phyloP scores from a whole-genome alignment of 2,329 filamentous ascomycete genomes.

The Penicillium sp. region DNA sequence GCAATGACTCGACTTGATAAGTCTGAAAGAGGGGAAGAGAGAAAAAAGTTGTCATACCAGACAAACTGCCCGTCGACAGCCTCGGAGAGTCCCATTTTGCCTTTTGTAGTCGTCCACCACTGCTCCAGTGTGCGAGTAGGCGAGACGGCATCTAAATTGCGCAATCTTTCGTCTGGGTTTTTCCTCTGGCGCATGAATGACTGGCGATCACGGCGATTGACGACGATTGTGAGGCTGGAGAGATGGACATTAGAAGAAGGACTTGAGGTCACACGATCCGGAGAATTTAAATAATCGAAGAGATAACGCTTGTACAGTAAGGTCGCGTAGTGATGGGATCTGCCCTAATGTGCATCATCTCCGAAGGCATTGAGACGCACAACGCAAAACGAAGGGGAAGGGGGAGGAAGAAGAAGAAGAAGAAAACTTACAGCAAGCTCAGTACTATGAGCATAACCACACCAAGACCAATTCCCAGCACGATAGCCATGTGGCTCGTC shows the following conservation, averaged over 20 bases:
- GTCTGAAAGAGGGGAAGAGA: slow-evolving; percentile 1
- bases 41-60: slow-evolving; percentile 32
- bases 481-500: slow-evolving; percentile 37
- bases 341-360: neutral
- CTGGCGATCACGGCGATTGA: slow-evolving; percentile 37
- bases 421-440: slow-evolving; percentile 35
- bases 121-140: slow-evolving; percentile 42
- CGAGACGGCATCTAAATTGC: slow-evolving; percentile 41
- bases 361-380: neutral
- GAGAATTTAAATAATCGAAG: slow-evolving; percentile 3
- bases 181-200: slow-evolving; percentile 26
- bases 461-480: slow-evolving; percentile 37
- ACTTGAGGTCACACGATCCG: slow-evolving; percentile 7
- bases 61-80: slow-evolving; percentile 40
- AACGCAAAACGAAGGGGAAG: neutral
- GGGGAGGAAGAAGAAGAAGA: neutral
- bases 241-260: slow-evolving; percentile 3
- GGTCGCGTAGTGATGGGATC: neutral
- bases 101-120: slow-evolving; percentile 42
- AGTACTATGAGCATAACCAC: slow-evolving; percentile 36
- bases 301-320: neutral
- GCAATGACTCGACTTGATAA: slow-evolving; percentile 1
- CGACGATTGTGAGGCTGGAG: slow-evolving; percentile 35
- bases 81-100: slow-evolving; percentile 37
- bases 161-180: slow-evolving; percentile 34